A percentile compares a stretch with the other conserved stretches of the same genome.
Conservation (phyloP, 176 grass and related monocot species). For the Raddia guianensis region DNA sequence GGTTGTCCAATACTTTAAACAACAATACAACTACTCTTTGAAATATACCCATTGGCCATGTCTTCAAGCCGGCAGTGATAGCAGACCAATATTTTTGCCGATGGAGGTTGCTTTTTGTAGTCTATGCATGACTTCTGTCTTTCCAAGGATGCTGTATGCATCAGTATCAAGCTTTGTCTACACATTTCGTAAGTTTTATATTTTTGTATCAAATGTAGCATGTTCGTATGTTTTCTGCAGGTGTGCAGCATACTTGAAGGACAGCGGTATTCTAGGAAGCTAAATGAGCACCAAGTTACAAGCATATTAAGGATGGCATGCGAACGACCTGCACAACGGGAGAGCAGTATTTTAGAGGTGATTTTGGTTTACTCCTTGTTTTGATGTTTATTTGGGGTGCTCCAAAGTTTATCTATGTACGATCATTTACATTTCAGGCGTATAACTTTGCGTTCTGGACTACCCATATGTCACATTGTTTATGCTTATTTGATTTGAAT, state of each 20-base stretch:
- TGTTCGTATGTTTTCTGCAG: constrained; percentile 40
- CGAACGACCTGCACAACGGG: constrained; percentile 54
- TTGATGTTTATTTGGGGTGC: not conserved
- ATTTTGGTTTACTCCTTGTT: not conserved
- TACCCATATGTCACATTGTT: not conserved
- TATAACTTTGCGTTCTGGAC: not conserved
- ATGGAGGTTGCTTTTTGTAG: constrained; percentile 60
- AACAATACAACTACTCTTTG: constrained; percentile 48
- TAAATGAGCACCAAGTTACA: constrained; percentile 69
- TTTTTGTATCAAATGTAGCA: not conserved
- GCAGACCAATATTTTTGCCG: constrained; percentile 62
- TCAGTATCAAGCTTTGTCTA: not conserved
- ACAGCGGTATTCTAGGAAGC: constrained; percentile 63
- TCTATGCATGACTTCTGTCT: not conserved
- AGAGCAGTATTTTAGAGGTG: constrained; percentile 59
- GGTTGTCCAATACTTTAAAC: constrained; percentile 70
- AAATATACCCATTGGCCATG: constrained; percentile 65
- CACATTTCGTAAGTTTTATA: not conserved
- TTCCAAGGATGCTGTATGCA: not conserved
- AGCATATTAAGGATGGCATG: constrained; percentile 59
- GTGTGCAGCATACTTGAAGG: constrained; percentile 68
- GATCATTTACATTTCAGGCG: not conserved
- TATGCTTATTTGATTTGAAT: constrained; percentile 8
- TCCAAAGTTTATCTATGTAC: not conserved
- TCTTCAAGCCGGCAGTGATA: constrained; percentile 68